Conservation (phyloP, 2,329 filamentous ascomycete species). For the Exophiala calicioides region DNA sequence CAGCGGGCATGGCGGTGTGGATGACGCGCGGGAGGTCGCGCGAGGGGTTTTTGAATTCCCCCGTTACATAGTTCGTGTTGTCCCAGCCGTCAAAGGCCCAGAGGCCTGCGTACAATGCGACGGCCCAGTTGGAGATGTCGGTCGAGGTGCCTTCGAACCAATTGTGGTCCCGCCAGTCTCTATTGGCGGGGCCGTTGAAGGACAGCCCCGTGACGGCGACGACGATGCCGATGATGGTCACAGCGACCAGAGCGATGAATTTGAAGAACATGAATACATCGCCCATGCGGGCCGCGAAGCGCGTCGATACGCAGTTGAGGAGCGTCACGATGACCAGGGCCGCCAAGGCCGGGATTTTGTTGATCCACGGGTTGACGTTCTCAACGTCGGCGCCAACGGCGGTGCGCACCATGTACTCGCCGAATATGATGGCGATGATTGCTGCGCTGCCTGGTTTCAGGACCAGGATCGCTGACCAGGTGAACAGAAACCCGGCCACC, state of each 20-base stretch:
- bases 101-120: constrained; percentile 89
- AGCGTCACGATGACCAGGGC: constrained; percentile 76
- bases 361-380: constrained; percentile 80
- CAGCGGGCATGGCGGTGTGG: constrained; percentile 92
- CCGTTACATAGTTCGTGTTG: constrained; percentile 97
- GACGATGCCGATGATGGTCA: constrained; percentile 84
- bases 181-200: constrained; percentile 70
- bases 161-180: constrained; percentile 80
- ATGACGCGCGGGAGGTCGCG: constrained; percentile 92
- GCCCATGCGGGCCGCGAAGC: constrained; percentile 80
- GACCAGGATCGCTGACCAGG: constrained; percentile 92
- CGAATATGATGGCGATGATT: constrained; percentile 97
- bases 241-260: constrained; percentile 82
- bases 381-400: constrained; percentile 83
- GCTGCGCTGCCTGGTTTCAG: constrained; percentile 90
- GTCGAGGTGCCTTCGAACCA: constrained; percentile 88
- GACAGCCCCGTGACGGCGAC: constrained; percentile 85
- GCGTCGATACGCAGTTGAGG: constrained; percentile 88
- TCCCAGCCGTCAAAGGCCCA: constrained; percentile 99
- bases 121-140: constrained; percentile 82
- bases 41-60: constrained; percentile 89
- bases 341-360: constrained; percentile 79
- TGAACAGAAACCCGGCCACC: constrained; percentile 88
- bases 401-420: constrained; percentile 91
- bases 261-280: constrained; percentile 97